Conservation (phyloP, 257 asterid species). For the Nicotiana tomentosiformis region DNA sequence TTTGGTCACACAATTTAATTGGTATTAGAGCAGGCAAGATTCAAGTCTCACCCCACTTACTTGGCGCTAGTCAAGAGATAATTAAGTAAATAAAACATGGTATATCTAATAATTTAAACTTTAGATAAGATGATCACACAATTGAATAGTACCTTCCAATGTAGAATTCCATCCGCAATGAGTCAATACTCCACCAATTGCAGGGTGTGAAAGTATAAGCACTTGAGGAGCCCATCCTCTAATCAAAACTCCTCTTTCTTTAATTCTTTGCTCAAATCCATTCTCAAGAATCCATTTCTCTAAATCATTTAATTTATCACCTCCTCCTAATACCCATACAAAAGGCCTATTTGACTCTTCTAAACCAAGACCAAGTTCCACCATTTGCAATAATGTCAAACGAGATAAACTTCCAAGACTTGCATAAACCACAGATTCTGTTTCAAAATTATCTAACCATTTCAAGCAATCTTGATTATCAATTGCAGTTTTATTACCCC, state of each 20-base stretch:
- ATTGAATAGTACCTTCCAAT: slow-evolving; percentile 19
- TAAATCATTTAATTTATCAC: slow-evolving; percentile 13
- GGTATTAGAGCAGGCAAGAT: too few relatives aligned
- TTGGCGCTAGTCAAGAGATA: too few relatives aligned
- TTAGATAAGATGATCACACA: not conserved
- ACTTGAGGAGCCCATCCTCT: slow-evolving; percentile 49
- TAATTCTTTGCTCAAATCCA: slow-evolving; percentile 22
- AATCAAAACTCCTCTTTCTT: slow-evolving; percentile 25
- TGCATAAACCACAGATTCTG: slow-evolving; percentile 29
- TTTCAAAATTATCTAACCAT: slow-evolving; percentile 35
- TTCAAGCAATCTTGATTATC: slow-evolving; percentile 13
- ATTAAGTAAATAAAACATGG: not conserved
- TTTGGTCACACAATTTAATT: too few relatives aligned
- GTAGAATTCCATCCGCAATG: slow-evolving; percentile 57
- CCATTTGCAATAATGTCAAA: slow-evolving; percentile 24
- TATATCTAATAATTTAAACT: not conserved
- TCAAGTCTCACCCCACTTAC: too few relatives aligned
- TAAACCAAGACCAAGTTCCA: slow-evolving; percentile 39
- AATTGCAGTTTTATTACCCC: slow-evolving; percentile 33
- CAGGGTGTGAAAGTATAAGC: slow-evolving; percentile 31
- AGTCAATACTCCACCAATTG: slow-evolving; percentile 34
- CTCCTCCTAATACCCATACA: slow-evolving; percentile 32
- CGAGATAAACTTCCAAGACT: slow-evolving; percentile 42
- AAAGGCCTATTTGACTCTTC: slow-evolving; percentile 28
- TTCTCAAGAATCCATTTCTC: slow-evolving; percentile 25